Base-by-base conservation (phyloP, 2,329 filamentous ascomycete species). In the Neonectria hederae region DNA sequence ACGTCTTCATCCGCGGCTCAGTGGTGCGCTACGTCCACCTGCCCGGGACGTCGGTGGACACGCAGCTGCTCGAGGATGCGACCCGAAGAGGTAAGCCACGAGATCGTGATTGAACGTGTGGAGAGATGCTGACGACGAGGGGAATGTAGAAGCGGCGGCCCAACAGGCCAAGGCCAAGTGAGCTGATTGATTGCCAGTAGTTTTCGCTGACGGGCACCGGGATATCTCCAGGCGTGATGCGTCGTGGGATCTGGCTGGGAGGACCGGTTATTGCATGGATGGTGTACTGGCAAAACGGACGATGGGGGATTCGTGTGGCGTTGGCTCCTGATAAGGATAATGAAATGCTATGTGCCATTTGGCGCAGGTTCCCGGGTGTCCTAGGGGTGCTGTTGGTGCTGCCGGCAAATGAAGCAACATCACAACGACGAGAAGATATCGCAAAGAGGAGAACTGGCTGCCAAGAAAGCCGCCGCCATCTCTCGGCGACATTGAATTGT, bases 1-100 rank as follows among this genome's bases (percentile, higher is more conserved):
- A 97, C 76, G 93, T 97, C 81, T 97, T 97, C 77, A 97, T 97
- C 75, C 88, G 94, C 74, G 94, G 94, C 32, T 97, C 92, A 61
- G 94, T 97, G 48, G 94, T 97, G 69, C 87, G 94, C 72, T 97
- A 97, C 76, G 93, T 97, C 54, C 93, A 97, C 79, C 83, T 97
- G 54, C 94, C 94, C 0, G 90, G 90, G 8, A 87, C 85, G 28
- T 91, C 92, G 46, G 94, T 97, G 42, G 94, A 97, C 76, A 91
- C 94, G 26, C 91, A 92, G 35, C 80, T 97, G 67, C 81, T 97
- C 66, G 94, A 97, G 82, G 94, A 97, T 82, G 94, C 94, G 21
- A 97, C 93, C 65, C 88, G 93, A 79, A 90, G 93, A 89, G 92
- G 92, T 92, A 82, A 74, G 81, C 71, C 6, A 19, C 21, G 13